These are phyloP conservation scores for Malus orientalis DNA, from an alignment of 306 rosid genomes.

Conservation along the genomic window DNA sequence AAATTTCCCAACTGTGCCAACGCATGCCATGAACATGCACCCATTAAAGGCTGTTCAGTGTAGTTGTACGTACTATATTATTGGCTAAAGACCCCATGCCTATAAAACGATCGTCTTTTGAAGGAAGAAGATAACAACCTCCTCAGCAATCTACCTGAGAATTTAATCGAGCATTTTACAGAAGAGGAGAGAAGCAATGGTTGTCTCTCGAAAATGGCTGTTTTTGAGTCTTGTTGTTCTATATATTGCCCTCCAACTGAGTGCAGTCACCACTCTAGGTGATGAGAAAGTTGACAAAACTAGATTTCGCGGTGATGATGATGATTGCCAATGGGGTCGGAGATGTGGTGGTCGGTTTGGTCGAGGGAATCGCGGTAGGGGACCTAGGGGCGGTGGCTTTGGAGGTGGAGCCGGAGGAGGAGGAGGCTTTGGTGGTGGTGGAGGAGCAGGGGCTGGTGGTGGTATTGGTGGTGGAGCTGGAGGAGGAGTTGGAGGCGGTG, in stretches of 20 bases:
- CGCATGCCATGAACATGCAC: conserved; percentile 25
- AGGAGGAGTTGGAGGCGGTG: conserved; percentile 17
- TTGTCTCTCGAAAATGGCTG: conserved; percentile 38
- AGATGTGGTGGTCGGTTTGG: conserved; percentile 25
- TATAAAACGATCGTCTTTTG: conserved; percentile 26
- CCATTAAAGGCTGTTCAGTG: conserved; percentile 19
- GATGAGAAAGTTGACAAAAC: conserved; percentile 42
- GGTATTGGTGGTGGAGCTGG: conserved; percentile 12
- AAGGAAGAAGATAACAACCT: neutral
- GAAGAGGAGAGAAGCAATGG: conserved; percentile 17
- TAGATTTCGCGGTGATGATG: conserved; percentile 29
- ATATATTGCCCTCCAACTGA: conserved; percentile 49
- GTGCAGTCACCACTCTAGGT: conserved; percentile 29
- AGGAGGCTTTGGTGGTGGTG: conserved; percentile 10
- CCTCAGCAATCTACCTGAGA: neutral
- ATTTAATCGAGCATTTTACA: too few relatives aligned
- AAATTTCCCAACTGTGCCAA: conserved; percentile 39
- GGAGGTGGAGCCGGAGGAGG: conserved; percentile 20
- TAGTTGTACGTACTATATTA: neutral
- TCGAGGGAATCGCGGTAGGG: conserved; percentile 7
- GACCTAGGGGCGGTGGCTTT: neutral
- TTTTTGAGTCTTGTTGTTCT: conserved; percentile 29
- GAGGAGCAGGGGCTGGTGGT: neutral
- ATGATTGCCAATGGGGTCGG: conserved; percentile 49
- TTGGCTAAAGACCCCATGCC: conserved; percentile 18